A percentile compares a stretch with the other conserved stretches of the same genome.
phyloP scores from a whole-genome alignment of 768 basidiomycete species.

The Russula sp. region DNA sequence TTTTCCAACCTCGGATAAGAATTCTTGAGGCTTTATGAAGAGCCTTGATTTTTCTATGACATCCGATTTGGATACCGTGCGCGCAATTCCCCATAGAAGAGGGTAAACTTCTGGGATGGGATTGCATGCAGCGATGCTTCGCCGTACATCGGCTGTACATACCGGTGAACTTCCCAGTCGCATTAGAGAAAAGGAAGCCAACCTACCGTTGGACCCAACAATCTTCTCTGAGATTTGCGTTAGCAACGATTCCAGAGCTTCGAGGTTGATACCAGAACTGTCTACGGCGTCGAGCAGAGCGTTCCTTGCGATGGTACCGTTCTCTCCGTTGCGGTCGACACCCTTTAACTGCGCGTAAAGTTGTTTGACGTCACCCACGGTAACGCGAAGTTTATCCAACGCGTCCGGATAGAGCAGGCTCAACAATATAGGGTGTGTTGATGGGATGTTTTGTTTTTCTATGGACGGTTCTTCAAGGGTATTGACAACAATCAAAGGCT shows the following conservation, averaged over 20 bases:
- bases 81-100: slow-evolving; percentile 45
- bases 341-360: slow-evolving; percentile 54
- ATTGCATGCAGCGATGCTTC: slow-evolving; percentile 57
- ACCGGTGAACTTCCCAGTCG: slow-evolving; percentile 19
- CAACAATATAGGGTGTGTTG: slow-evolving; percentile 44
- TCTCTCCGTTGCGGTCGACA: slow-evolving; percentile 57
- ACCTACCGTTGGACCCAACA: slow-evolving; percentile 32
- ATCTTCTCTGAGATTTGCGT: slow-evolving; percentile 39
- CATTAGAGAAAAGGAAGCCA: neutral
- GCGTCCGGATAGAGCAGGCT: slow-evolving; percentile 62
- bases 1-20: slow-evolving; percentile 59
- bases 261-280: slow-evolving; percentile 62
- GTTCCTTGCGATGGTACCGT: slow-evolving; percentile 60
- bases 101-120: slow-evolving; percentile 49
- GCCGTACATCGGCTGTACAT: slow-evolving; percentile 48
- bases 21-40: slow-evolving; percentile 69
- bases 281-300: slow-evolving; percentile 61
- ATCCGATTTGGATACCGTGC: slow-evolving; percentile 46
- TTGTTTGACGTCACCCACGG: slow-evolving; percentile 55
- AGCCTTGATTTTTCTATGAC: slow-evolving; percentile 63
- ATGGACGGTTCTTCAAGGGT: neutral
- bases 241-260: slow-evolving; percentile 49
- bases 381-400: slow-evolving; percentile 48
- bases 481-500: neutral
- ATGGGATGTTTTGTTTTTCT: slow-evolving; percentile 14